phyloP scores from a whole-genome alignment of 129 eudicot genomes.

The Escallonia herrerae region DNA sequence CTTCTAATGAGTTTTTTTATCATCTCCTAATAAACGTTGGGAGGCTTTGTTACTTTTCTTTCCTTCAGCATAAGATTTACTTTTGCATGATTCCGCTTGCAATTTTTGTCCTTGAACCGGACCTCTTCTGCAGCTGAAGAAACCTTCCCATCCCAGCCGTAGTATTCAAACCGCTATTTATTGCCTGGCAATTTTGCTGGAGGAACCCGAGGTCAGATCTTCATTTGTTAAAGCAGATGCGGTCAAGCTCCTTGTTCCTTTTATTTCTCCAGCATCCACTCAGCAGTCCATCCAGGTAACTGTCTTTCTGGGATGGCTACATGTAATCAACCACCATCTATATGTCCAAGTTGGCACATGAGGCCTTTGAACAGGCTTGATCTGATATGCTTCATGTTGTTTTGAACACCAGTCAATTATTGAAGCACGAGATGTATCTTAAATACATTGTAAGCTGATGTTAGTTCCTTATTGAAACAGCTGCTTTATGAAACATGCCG shows the following conservation, averaged over 20 bases:
- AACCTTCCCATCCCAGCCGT: slow-evolving; percentile 87
- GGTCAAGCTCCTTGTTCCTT: slow-evolving; percentile 80
- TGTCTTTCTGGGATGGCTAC: neutral
- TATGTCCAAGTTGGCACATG: too few species aligned
- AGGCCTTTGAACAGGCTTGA: too few species aligned
- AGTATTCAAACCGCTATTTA: slow-evolving; percentile 59
- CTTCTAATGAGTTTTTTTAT: too few species aligned
- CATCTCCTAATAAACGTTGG: too few species aligned
- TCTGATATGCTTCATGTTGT: too few species aligned
- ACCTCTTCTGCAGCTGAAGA: slow-evolving; percentile 53
- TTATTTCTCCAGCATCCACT: slow-evolving; percentile 91
- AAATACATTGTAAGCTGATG: neutral
- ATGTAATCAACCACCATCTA: neutral
- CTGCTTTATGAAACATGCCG: slow-evolving; percentile 93
- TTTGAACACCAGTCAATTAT: too few species aligned
- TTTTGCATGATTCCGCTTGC: neutral
- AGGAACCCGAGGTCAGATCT: slow-evolving; percentile 76
- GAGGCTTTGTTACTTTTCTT: too few species aligned
- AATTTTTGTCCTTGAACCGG: neutral
- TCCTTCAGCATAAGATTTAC: too few species aligned
- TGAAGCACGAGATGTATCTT: too few species aligned
- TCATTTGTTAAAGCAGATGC: slow-evolving; percentile 94
- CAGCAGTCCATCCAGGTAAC: slow-evolving; percentile 93
- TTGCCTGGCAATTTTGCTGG: slow-evolving; percentile 67
- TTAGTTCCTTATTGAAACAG: slow-evolving; percentile 36